These are phyloP conservation scores for Dichomitus squalens DNA, from an alignment of 1,284 basidiomycete species.

Conservation along the genomic window DNA sequence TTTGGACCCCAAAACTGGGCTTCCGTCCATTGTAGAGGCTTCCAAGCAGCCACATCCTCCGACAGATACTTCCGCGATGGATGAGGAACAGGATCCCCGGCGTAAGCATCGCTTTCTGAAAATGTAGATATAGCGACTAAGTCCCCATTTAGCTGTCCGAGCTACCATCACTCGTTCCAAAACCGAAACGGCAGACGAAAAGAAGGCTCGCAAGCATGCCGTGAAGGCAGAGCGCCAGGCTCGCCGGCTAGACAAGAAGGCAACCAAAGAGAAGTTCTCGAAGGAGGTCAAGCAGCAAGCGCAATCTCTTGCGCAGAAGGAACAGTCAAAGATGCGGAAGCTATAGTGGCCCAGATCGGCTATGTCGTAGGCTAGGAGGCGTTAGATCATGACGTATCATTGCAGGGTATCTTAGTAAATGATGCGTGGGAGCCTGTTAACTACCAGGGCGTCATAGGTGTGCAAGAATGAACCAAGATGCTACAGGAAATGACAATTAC, in stretches of 20 bases:
- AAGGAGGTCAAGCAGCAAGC: conserved; percentile 77
- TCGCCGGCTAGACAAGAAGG: conserved; percentile 83
- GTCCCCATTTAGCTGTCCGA: conserved; percentile 32
- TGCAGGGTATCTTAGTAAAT: conserved; percentile 19
- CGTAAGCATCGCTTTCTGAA: conserved; percentile 23
- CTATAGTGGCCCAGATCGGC: conserved; percentile 14
- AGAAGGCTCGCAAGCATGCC: conserved; percentile 86
- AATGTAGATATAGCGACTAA: not conserved
- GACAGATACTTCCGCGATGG: conserved; percentile 26
- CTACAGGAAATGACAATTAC: conserved; percentile 7
- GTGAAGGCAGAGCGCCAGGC: conserved; percentile 82
- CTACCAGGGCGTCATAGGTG: conserved; percentile 58
- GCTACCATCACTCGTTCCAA: conserved; percentile 70
- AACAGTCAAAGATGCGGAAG: conserved; percentile 38
- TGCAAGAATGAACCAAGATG: conserved; percentile 33
- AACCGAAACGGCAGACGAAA: conserved; percentile 85
- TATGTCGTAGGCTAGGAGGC: conserved; percentile 13
- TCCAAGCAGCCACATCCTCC: conserved; percentile 8
- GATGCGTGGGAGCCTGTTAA: conserved; percentile 9
- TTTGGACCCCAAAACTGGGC: conserved; percentile 75
- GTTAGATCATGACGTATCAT: conserved; percentile 6
- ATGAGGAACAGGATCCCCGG: conserved; percentile 40
- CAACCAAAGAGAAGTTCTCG: conserved; percentile 74
- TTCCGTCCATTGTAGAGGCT: conserved; percentile 57
- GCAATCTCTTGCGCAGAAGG: conserved; percentile 51